Conservation (phyloP, 2,329 filamentous ascomycete genomes). For the Annulohypoxylon truncatum region DNA sequence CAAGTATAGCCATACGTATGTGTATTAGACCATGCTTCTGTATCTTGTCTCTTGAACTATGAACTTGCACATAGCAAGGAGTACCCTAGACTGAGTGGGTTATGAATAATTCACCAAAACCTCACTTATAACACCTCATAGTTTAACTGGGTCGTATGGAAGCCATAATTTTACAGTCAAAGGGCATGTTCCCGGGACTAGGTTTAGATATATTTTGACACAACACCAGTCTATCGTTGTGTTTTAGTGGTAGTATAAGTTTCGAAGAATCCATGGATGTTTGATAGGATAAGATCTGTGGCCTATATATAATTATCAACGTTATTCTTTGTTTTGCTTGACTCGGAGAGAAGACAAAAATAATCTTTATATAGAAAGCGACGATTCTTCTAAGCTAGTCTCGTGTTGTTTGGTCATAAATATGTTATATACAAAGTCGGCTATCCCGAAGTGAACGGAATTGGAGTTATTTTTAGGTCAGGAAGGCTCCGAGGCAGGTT, state of each 20-base stretch:
- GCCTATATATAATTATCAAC: not conserved
- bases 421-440: conserved; percentile 16
- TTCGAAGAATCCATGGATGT: not conserved
- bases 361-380: not conserved
- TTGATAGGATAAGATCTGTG: not conserved
- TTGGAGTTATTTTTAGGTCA: conserved; percentile 28
- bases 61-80: not conserved
- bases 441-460: conserved; percentile 12
- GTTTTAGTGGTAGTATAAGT: no score
- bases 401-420: not conserved
- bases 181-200: no score
- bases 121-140: no score
- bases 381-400: not conserved
- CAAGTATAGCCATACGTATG: not conserved
- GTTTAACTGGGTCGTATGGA: no score
- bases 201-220: no score
- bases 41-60: not conserved
- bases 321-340: not conserved
- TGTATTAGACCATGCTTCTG: not conserved
- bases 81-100: not conserved
- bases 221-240: no score
- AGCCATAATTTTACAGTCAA: no score
- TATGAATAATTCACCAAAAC: no score
- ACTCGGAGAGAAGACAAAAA: not conserved
- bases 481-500: not conserved